Base-by-base conservation (phyloP, 2,329 filamentous ascomycete species). In the Dendrostoma leiphaemia region DNA sequence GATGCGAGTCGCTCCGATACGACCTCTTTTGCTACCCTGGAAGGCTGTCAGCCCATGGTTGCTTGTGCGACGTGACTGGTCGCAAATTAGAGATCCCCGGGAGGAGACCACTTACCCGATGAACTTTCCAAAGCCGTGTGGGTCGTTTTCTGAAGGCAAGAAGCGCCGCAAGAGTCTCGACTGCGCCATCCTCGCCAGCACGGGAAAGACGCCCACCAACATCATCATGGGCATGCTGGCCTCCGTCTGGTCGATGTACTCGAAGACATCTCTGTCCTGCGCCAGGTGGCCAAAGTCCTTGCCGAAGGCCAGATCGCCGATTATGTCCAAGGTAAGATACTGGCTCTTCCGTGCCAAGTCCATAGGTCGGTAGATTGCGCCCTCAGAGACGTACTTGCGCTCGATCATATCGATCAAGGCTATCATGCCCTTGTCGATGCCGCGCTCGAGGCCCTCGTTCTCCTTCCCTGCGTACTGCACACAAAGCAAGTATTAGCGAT, bases 271-370 rank as follows among this genome's bases (percentile, higher is more conserved):
- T 6, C 65, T 61, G 62, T 82, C 74, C 15, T 67, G 57, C 6
- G 71, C 68, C 4, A 79, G 63, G 59, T 75, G 78, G 9, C 77
- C 76, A 48, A 81, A 77, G 4, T 71, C 65, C 44, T 72, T 63
- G 38, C 79, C 80, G 26, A 82, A 76, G 0, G 75, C 77, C 12
- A 84, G 62, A 3, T 73, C 70, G 23, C 73, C 77, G 56, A 84
- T 80, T 35, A 82, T 76, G 58, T 84, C 80, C 3, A 83, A 67
- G 1, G 79, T 81, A 43, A 82, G 74, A 66, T 73, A 82, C 51
- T 80, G 76, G 2, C 76, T 71, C 50, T 78, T 77, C 29, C 68
- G 67, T 5, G 75, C 76, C 43, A 83, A 62, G 58, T 84, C 78
- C 61, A 80, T 69, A 6, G 72, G 64, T 50, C 76, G 75, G 26